phyloP scores from a whole-genome alignment of 305 asterid species.

The Fraxinus paxiana region DNA sequence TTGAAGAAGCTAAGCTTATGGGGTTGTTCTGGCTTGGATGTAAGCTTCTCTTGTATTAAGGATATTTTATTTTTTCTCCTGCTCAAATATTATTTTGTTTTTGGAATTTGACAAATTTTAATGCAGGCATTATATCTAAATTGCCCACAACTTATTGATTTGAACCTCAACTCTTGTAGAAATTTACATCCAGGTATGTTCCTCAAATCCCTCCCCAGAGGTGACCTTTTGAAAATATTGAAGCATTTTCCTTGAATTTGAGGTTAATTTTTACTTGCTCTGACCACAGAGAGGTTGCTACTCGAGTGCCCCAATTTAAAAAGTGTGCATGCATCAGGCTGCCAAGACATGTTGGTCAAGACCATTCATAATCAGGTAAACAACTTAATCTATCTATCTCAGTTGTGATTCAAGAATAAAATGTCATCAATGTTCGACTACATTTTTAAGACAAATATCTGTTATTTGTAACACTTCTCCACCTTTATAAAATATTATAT shows the following conservation, averaged over 20 bases:
- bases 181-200: conserved; percentile 77
- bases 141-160: conserved; percentile 72
- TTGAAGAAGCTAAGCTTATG: conserved; percentile 88
- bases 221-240: background rate
- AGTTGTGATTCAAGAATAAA: background rate
- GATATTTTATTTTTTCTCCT: background rate
- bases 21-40: conserved; percentile 98
- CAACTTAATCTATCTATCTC: background rate
- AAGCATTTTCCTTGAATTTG: background rate
- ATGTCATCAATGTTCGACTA: background rate
- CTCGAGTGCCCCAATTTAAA: conserved; percentile 80
- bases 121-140: conserved; percentile 80
- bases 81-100: conserved; percentile 9
- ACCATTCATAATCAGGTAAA: conserved; percentile 77
- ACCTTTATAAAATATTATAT: background rate
- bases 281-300: conserved; percentile 62
- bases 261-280: conserved; percentile 7
- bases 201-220: background rate
- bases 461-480: background rate
- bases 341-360: conserved; percentile 55
- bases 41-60: conserved; percentile 35
- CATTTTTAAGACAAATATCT: background rate
- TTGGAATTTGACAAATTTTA: conserved; percentile 20
- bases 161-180: conserved; percentile 80
- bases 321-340: conserved; percentile 70